A percentile compares a stretch with the other conserved stretches of the same genome.
Evolutionary conservation across 2,329 filamentous ascomycete species (phyloP).

Genomic region (Emydomyces testavorans): DNA sequence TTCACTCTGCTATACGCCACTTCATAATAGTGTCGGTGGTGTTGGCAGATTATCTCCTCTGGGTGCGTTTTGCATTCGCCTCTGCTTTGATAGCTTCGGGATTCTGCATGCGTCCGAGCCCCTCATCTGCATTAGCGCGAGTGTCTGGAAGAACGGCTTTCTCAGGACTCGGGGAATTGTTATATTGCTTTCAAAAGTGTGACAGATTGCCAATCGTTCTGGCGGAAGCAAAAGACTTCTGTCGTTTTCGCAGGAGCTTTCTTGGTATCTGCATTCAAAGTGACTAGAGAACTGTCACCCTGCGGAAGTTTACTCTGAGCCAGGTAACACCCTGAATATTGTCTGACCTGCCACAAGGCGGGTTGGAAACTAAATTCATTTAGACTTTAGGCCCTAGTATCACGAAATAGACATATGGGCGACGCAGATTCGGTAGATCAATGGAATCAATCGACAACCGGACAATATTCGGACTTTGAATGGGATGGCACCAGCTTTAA

Average conservation of each 20-base stretch:
- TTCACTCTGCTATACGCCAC: not conserved
- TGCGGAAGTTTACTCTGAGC: not conserved
- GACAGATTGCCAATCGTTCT: not conserved
- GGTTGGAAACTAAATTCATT: not conserved
- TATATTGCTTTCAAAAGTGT: not conserved
- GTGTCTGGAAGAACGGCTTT: not conserved
- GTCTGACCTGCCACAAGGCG: not conserved
- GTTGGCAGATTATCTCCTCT: not conserved
- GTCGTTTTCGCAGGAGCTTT: not conserved
- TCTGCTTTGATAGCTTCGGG: constrained; percentile 5
- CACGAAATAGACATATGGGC: constrained; percentile 5
- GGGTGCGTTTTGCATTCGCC: not conserved
- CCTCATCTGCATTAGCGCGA: constrained; percentile 11
- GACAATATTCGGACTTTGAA: constrained; percentile 3
- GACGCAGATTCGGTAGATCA: constrained; percentile 1
- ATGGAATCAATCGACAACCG: not conserved
- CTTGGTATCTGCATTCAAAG: not conserved
- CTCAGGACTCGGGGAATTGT: not conserved
- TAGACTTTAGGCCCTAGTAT: constrained; percentile 1
- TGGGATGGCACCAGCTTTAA: not conserved
- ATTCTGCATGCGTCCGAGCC: constrained; percentile 5
- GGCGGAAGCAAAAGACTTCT: not conserved
- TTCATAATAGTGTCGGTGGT: not conserved
- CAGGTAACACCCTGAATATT: not conserved
- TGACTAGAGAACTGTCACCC: not conserved